Percentiles rank a stretch among this genome's conserved stretches.
Conservation (phyloP, 768 basidiomycete species). For the Mycena filopes region DNA sequence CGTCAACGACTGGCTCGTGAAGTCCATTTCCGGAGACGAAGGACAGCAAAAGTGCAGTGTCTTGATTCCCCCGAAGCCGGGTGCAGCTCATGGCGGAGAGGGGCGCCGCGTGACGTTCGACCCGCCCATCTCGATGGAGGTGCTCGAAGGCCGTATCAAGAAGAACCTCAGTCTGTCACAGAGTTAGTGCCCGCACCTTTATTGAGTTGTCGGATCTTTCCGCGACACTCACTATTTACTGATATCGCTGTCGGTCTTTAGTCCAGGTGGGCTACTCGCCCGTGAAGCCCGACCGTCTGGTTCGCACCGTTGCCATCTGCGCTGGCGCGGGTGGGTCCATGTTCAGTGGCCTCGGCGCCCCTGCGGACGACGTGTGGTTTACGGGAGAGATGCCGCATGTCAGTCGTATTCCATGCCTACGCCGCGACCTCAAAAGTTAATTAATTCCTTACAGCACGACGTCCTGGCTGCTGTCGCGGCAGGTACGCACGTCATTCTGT, state of each 20-base stretch:
- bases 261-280: constrained; percentile 68
- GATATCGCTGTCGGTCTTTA: constrained; percentile 38
- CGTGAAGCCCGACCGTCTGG: constrained; percentile 43
- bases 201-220: constrained; percentile 25
- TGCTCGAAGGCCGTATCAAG: constrained; percentile 77
- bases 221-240: constrained; percentile 7
- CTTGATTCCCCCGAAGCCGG: constrained; percentile 50
- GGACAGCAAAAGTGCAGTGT: too few relatives aligned
- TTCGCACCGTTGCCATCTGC: constrained; percentile 85
- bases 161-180: constrained; percentile 66
- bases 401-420: constrained; percentile 41
- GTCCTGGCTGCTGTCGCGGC: constrained; percentile 82
- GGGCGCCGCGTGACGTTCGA: constrained; percentile 76
- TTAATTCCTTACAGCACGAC: constrained; percentile 70
- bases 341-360: constrained; percentile 62
- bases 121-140: constrained; percentile 66
- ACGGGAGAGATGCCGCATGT: constrained; percentile 96
- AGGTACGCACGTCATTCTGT: constrained; percentile 85
- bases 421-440: constrained; percentile 1
- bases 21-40: constrained; percentile 55
- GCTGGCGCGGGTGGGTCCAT: constrained; percentile 90
- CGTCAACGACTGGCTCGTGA: constrained; percentile 90
- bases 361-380: constrained; percentile 89
- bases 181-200: constrained; percentile 62
- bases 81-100: constrained; percentile 67